A percentile compares a stretch with the other conserved stretches of the same genome.
Conservation (phyloP, 495 filamentous ascomycete genomes). For the Paragyromitra xinjiangensis region DNA sequence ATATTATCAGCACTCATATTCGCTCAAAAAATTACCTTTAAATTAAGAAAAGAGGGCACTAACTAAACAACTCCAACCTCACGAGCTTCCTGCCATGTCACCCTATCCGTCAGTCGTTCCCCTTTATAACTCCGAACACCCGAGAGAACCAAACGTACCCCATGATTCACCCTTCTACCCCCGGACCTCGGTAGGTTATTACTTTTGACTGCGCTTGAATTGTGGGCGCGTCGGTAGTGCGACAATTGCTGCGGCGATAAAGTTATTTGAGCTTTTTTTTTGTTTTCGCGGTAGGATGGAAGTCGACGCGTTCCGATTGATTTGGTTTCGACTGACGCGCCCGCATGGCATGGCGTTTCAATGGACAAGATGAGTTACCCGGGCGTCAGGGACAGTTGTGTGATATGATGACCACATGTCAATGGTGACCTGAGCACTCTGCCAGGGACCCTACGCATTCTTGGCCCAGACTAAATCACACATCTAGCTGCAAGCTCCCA, state of each 20-base stretch:
- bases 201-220: conserved; percentile 17
- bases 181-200: conserved; percentile 19
- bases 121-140: neutral
- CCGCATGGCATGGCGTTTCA: conserved; percentile 45
- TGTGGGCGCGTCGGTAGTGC: conserved; percentile 20
- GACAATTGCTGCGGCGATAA: conserved; percentile 19
- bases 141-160: conserved; percentile 38
- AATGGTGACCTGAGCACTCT: conserved; percentile 19
- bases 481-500: neutral
- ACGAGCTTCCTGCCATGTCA: conserved; percentile 75
- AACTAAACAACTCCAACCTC: conserved; percentile 93
- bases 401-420: conserved; percentile 31
- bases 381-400: neutral
- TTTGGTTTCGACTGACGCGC: conserved; percentile 52
- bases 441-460: too few relatives aligned
- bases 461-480: too few relatives aligned
- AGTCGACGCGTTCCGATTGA: conserved; percentile 51
- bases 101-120: conserved; percentile 22
- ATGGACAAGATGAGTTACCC: conserved; percentile 33
- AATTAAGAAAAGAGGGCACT: conserved; percentile 55
- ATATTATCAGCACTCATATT: conserved; percentile 51
- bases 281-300: conserved; percentile 30
- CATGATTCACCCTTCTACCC: conserved; percentile 42
- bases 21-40: conserved; percentile 36
- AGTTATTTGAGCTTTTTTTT: conserved; percentile 13